Conservation (phyloP, 2,329 filamentous ascomycete species). For the Hymenoscyphus scutula region DNA sequence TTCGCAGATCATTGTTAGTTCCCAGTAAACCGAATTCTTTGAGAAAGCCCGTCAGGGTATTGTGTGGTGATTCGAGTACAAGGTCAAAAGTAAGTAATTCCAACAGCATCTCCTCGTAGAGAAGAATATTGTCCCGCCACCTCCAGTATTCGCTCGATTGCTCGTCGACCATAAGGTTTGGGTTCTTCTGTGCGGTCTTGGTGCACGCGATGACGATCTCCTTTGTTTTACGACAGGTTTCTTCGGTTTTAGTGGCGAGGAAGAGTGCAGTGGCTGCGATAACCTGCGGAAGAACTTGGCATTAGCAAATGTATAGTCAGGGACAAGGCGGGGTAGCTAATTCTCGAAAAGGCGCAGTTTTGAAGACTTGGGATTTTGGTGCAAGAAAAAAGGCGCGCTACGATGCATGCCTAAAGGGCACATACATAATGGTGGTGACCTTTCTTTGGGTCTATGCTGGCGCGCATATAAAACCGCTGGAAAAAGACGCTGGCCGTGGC, state of each 20-base stretch:
- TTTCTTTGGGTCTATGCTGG: constrained; percentile 71
- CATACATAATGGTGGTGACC: constrained; percentile 88
- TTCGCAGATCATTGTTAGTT: constrained; percentile 77
- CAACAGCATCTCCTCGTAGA: constrained; percentile 88
- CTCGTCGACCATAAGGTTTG: constrained; percentile 86
- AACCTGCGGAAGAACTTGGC: constrained; percentile 47
- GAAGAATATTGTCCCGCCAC: constrained; percentile 91
- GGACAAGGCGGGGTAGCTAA: background rate
- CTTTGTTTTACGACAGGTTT: constrained; percentile 93
- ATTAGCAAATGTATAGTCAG: background rate
- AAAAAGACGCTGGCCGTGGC: constrained; percentile 93
- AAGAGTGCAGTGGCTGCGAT: constrained; percentile 91
- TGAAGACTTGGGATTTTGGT: background rate
- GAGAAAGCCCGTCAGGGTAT: constrained; percentile 77
- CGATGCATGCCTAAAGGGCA: constrained; percentile 23
- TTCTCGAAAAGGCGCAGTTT: background rate
- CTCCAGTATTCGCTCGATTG: constrained; percentile 98
- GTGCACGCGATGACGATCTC: constrained; percentile 92
- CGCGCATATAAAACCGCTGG: constrained; percentile 93
- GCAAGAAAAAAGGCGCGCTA: background rate
- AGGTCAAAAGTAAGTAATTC: constrained; percentile 93
- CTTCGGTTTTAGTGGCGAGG: constrained; percentile 94
- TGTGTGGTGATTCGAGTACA: constrained; percentile 84
- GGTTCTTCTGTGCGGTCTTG: constrained; percentile 91
- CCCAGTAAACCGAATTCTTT: constrained; percentile 64